Evolutionary conservation across 306 rosid genomes (phyloP).

Genomic region (Cucurbita moschata): DNA sequence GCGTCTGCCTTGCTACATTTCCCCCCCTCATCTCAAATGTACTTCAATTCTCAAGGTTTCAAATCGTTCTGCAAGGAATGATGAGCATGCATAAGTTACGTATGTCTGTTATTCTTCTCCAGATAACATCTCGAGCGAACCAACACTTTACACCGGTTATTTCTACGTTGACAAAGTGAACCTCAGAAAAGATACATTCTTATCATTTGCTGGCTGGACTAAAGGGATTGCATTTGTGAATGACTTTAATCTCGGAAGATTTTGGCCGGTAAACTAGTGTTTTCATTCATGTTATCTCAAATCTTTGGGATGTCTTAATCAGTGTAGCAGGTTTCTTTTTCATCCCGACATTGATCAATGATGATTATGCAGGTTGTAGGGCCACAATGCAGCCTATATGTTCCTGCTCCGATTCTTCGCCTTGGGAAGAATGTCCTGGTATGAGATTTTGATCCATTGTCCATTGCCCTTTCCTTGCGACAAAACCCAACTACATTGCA

Average conservation of each 20-base stretch:
- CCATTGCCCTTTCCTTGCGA: background rate
- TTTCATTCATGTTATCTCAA: background rate
- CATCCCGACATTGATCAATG: background rate
- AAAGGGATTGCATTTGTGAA: constrained; percentile 75
- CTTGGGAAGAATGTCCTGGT: constrained; percentile 63
- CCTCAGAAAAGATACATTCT: constrained; percentile 49
- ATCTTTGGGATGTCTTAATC: background rate
- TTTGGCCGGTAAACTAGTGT: constrained; percentile 63
- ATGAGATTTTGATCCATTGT: constrained; percentile 12
- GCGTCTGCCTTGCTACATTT: background rate
- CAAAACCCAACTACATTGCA: background rate
- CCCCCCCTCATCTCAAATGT: background rate
- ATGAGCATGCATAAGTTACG: background rate
- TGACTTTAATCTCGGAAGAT: constrained; percentile 76
- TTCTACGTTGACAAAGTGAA: constrained; percentile 42
- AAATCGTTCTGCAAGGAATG: background rate
- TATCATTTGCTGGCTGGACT: constrained; percentile 66
- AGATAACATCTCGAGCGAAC: constrained; percentile 47
- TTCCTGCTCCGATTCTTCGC: constrained; percentile 75
- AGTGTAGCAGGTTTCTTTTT: background rate
- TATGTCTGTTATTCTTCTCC: constrained; percentile 11
- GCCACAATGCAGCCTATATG: constrained; percentile 85
- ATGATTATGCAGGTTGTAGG: constrained; percentile 42
- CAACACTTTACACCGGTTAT: constrained; percentile 58
- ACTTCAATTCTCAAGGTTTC: background rate